A percentile compares a stretch with the other conserved stretches of the same genome.
Evolutionary conservation across 208 protist species (phyloP).

Genomic region (Acanthamoeba triangularis): DNA sequence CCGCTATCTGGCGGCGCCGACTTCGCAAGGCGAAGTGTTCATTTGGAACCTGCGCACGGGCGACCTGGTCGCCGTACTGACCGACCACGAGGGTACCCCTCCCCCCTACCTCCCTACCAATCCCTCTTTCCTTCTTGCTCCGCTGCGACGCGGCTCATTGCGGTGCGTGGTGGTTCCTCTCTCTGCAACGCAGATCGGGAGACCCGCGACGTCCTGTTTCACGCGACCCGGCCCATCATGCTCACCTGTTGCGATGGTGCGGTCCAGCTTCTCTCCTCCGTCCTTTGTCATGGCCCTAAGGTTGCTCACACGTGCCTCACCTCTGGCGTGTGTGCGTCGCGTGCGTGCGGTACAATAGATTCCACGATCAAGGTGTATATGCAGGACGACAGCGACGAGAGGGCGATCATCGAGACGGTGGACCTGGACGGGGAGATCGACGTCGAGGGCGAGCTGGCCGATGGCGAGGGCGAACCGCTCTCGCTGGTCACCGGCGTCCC

Average conservation of each 20-base stretch:
- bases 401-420: slow-evolving; percentile 28
- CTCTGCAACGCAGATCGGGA: slow-evolving; percentile 17
- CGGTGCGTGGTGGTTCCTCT: not conserved
- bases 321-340: too few species aligned
- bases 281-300: not conserved
- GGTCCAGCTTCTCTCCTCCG: not conserved
- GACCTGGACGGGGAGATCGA: slow-evolving; percentile 64
- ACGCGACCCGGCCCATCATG: slow-evolving; percentile 35
- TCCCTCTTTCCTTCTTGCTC: not conserved
- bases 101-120: not conserved
- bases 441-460: slow-evolving; percentile 52
- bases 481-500: not conserved
- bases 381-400: slow-evolving; percentile 67
- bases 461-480: slow-evolving; percentile 30
- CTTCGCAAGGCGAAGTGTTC: slow-evolving; percentile 74
- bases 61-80: slow-evolving; percentile 3
- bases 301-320: not conserved
- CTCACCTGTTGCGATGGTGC: slow-evolving; percentile 71
- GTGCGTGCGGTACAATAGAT: not conserved
- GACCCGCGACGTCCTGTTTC: slow-evolving; percentile 40
- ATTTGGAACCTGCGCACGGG: slow-evolving; percentile 74
- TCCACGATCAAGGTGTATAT: slow-evolving; percentile 65
- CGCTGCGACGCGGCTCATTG: not conserved
- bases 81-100: slow-evolving; percentile 63
- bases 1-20: slow-evolving; percentile 32